Percentiles rank a stretch among this genome's conserved stretches.
Conservation (phyloP, 2,329 filamentous ascomycete species). For the Sarocladiaceae sp. region DNA sequence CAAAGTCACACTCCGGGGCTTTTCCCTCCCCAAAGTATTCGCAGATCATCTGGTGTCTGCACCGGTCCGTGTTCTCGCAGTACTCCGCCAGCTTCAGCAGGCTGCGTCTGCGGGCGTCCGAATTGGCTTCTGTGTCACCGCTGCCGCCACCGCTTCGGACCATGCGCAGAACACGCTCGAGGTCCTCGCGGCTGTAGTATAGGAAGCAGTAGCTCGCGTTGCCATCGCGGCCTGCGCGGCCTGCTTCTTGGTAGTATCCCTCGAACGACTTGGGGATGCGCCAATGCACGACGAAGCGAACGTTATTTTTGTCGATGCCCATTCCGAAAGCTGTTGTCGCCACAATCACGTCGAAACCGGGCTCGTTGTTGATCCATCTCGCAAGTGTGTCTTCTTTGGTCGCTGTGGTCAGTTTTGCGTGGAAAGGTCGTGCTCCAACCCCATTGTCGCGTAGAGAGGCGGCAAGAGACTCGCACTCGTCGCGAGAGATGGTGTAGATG, state of each 20-base stretch:
- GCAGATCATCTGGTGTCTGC: constrained; percentile 69
- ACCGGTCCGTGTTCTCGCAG: constrained; percentile 68
- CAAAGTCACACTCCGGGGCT: constrained; percentile 59
- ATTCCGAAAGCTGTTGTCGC: constrained; percentile 96
- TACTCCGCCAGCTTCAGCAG: constrained; percentile 67
- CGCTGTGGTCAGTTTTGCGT: constrained; percentile 61
- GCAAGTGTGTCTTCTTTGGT: constrained; percentile 65
- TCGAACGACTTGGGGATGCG: constrained; percentile 90
- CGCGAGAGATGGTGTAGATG: constrained; percentile 70
- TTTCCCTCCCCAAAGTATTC: constrained; percentile 67
- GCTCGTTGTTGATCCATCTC: constrained; percentile 65
- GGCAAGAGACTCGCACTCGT: constrained; percentile 68
- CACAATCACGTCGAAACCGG: constrained; percentile 84
- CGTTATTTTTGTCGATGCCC: constrained; percentile 94
- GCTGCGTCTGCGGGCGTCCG: constrained; percentile 52
- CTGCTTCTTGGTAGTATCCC: constrained; percentile 93
- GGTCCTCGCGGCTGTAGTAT: constrained; percentile 85
- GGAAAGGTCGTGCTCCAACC: constrained; percentile 68
- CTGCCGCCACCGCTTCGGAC: constrained; percentile 32
- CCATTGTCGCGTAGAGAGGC: constrained; percentile 58
- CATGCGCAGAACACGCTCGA: constrained; percentile 63
- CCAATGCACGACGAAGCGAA: constrained; percentile 94
- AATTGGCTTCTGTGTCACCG: constrained; percentile 22
- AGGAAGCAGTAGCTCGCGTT: constrained; percentile 82
- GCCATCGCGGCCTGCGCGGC: constrained; percentile 82